Percentiles rank a stretch among this genome's conserved stretches.
phyloP scores from a whole-genome alignment of 176 grass and related monocot species.

The Stipa capillata region DNA sequence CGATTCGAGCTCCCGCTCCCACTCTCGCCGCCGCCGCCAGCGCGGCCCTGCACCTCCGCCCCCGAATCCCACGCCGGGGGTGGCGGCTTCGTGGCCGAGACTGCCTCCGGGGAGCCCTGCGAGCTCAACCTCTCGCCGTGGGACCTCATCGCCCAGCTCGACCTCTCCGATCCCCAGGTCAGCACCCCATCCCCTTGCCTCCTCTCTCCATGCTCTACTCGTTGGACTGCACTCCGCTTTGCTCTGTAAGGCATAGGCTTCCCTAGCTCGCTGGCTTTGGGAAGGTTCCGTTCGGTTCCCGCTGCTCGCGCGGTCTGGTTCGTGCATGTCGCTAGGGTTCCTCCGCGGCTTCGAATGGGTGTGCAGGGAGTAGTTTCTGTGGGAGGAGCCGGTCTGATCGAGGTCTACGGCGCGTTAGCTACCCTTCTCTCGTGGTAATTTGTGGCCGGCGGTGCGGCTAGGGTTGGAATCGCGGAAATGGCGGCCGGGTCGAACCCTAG shows the following conservation, averaged over 20 bases:
- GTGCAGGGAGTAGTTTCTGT: too few relatives aligned
- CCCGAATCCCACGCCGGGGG: not conserved
- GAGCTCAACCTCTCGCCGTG: slow-evolving; percentile 35
- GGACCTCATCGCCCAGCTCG: slow-evolving; percentile 34
- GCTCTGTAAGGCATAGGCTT: not conserved
- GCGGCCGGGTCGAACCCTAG: slow-evolving; percentile 26
- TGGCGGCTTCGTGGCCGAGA: fast-evolving
- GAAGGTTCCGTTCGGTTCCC: not conserved
- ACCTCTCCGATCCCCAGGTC: slow-evolving; percentile 27
- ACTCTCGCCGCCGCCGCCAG: not conserved
- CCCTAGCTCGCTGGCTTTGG: not conserved
- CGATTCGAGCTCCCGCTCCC: not conserved
- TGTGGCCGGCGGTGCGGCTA: not conserved
- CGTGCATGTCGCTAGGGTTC: slow-evolving; percentile 31
- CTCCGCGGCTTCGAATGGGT: not conserved
- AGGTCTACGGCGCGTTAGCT: not conserved
- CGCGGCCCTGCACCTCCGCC: not conserved
- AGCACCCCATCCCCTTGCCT: not conserved
- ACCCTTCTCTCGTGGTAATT: slow-evolving; percentile 21
- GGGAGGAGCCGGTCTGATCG: not conserved
- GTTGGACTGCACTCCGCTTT: not conserved
- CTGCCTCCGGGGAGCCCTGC: not conserved
- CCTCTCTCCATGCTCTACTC: not conserved
- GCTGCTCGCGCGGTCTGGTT: not conserved
- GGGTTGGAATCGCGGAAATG: slow-evolving; percentile 11